These are phyloP conservation scores for Aspergillus sp. DNA, from an alignment of 2,329 filamentous ascomycete species.

Conservation along the genomic window DNA sequence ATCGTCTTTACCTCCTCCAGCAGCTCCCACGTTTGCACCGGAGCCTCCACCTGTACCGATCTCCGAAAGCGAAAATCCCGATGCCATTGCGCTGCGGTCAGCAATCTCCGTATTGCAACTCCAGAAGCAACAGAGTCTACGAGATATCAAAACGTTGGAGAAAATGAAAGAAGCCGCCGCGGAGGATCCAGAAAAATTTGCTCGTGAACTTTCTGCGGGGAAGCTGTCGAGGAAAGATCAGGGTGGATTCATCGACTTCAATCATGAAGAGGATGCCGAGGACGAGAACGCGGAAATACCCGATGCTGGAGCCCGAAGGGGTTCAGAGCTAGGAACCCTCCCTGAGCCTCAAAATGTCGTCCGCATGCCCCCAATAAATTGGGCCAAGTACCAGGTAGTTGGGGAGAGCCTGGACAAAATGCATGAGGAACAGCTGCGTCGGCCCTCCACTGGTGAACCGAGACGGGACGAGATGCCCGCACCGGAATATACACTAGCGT, in stretches of 20 bases:
- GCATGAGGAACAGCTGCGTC: conserved; percentile 73
- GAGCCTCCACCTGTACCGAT: conserved; percentile 45
- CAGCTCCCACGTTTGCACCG: conserved; percentile 29
- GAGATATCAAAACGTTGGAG: conserved; percentile 71
- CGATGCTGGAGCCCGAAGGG: conserved; percentile 14
- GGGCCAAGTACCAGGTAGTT: conserved; percentile 90
- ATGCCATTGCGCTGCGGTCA: conserved; percentile 81
- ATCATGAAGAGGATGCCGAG: conserved; percentile 38
- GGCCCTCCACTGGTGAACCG: conserved; percentile 54
- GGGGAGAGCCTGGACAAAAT: conserved; percentile 81
- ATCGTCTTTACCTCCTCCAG: conserved; percentile 17
- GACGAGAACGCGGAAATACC: conserved; percentile 29
- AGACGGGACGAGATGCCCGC: conserved; percentile 36
- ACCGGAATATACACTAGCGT: conserved; percentile 55
- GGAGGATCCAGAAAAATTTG: conserved; percentile 69
- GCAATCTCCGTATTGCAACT: conserved; percentile 85
- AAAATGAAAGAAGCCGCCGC: conserved; percentile 70
- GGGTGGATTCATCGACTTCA: conserved; percentile 36
- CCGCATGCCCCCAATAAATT: conserved; percentile 86
- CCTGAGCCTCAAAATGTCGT: conserved; percentile 80
- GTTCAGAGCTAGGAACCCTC: conserved; percentile 58
- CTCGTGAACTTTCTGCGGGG: conserved; percentile 65
- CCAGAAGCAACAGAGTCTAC: conserved; percentile 74
- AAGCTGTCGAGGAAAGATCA: conserved; percentile 50
- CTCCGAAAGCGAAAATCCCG: conserved; percentile 64